A percentile compares a stretch with the other conserved stretches of the same genome.
Evolutionary conservation across 495 filamentous ascomycete genomes (phyloP).

Genomic region (Lepidopterella palustris): DNA sequence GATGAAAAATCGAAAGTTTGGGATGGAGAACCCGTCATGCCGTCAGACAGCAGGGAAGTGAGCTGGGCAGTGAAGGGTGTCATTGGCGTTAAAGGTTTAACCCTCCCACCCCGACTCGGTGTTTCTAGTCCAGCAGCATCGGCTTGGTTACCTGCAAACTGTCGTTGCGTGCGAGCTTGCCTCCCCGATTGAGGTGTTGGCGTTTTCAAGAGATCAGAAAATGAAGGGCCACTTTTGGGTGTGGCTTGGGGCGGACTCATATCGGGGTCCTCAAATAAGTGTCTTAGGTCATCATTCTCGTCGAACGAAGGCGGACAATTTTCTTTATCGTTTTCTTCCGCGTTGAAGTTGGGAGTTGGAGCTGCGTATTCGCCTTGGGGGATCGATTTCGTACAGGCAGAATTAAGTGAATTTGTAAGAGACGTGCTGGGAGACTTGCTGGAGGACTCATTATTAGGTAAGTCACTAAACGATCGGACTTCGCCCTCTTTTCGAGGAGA

Average conservation of each 20-base stretch:
- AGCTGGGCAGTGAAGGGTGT: slow-evolving; percentile 57
- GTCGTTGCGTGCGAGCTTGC: not conserved
- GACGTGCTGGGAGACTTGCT: not conserved
- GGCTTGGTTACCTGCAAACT: slow-evolving; percentile 1
- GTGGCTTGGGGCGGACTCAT: slow-evolving; percentile 15
- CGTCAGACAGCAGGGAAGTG: slow-evolving; percentile 50
- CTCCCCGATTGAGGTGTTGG: slow-evolving; percentile 22
- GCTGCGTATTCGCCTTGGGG: not conserved
- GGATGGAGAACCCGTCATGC: slow-evolving; percentile 43
- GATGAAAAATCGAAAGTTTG: slow-evolving; percentile 32
- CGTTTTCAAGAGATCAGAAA: slow-evolving; percentile 28
- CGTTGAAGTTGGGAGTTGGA: slow-evolving; percentile 28
- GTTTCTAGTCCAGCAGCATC: slow-evolving; percentile 5
- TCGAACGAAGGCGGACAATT: slow-evolving; percentile 33
- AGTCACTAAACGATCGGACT: slow-evolving; percentile 34
- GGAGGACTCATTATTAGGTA: slow-evolving; percentile 2
- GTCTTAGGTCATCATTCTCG: slow-evolving; percentile 30
- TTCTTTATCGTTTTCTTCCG: slow-evolving; percentile 43
- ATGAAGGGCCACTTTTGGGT: slow-evolving; percentile 13
- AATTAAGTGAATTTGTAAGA: not conserved
- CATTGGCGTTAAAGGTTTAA: slow-evolving; percentile 15
- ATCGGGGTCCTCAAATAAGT: slow-evolving; percentile 24
- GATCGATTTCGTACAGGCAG: not conserved
- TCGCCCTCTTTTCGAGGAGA: slow-evolving; percentile 39
- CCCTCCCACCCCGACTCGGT: slow-evolving; percentile 9